These are phyloP conservation scores for Flaveria linearis DNA, from an alignment of 129 eudicot genomes.

Conservation along the genomic window DNA sequence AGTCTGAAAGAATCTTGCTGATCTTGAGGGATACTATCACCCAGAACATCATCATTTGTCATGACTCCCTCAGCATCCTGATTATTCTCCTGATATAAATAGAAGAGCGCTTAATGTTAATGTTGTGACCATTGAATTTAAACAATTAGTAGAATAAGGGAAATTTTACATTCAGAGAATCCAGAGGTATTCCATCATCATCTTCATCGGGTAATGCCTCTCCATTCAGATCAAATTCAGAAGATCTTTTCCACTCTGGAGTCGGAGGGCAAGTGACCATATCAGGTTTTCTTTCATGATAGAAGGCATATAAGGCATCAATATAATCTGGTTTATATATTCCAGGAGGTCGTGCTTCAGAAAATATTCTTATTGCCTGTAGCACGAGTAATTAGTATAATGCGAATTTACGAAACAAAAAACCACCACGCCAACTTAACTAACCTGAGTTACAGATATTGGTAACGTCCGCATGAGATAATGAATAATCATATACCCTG, in stretches of 20 bases:
- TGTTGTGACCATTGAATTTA: not conserved
- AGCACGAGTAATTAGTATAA: not conserved
- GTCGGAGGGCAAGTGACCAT: constrained; percentile 78
- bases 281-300: constrained; percentile 90
- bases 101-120: not conserved
- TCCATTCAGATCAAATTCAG: constrained; percentile 94
- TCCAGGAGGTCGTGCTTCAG: constrained; percentile 96
- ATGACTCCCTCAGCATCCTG: constrained; percentile 52
- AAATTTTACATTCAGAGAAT: constrained; percentile 56
- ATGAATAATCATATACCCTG: constrained; percentile 95
- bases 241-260: constrained; percentile 95
- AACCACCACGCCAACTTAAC: constrained; percentile 32
- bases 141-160: not conserved
- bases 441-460: constrained; percentile 83
- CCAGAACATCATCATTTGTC: constrained; percentile 95
- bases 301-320: constrained; percentile 82
- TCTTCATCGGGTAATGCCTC: constrained; percentile 96
- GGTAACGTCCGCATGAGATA: constrained; percentile 83
- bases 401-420: not conserved
- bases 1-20: constrained; percentile 70
- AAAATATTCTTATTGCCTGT: constrained; percentile 80
- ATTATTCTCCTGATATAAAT: constrained; percentile 49
- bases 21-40: constrained; percentile 81
- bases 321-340: constrained; percentile 91
- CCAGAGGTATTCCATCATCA: constrained; percentile 73